Evolutionary conservation across 2,329 filamentous ascomycete genomes (phyloP).

Genomic region (Incumbomyces delicatus): DNA sequence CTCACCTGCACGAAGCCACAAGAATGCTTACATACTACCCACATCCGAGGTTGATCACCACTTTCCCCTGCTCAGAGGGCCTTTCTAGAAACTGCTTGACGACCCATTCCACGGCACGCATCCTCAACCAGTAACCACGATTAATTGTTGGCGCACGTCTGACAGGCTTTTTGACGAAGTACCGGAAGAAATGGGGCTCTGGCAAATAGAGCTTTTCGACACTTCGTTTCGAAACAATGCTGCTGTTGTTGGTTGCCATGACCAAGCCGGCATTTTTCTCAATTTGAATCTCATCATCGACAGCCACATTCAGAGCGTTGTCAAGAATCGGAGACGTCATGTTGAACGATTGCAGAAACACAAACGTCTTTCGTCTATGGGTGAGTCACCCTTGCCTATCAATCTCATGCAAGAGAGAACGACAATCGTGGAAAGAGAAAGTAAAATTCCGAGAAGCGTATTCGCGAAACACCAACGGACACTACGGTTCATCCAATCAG

Average conservation of each 20-base stretch:
- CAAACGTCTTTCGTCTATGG: neutral
- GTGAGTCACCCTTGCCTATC: neutral
- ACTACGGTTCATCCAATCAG: too few species aligned
- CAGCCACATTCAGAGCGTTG: neutral
- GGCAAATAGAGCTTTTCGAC: constrained; percentile 83
- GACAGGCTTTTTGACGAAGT: constrained; percentile 78
- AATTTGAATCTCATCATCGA: constrained; percentile 16
- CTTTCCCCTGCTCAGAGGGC: constrained; percentile 27
- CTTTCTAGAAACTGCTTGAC: constrained; percentile 63
- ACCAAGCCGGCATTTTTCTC: constrained; percentile 42
- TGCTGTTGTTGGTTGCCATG: constrained; percentile 75
- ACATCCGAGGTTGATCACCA: constrained; percentile 21
- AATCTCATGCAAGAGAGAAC: too few species aligned
- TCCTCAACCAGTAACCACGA: constrained; percentile 75
- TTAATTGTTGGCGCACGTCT: constrained; percentile 82
- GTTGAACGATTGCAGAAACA: neutral
- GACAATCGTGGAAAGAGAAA: too few species aligned
- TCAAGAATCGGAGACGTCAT: constrained; percentile 11
- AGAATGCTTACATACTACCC: constrained; percentile 20
- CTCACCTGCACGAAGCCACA: neutral
- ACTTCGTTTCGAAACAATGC: constrained; percentile 83
- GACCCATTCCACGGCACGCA: constrained; percentile 68
- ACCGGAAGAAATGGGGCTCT: constrained; percentile 74
- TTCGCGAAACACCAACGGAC: too few species aligned
- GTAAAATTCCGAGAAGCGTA: too few species aligned